Conservation (phyloP, 805 yeast genomes). For the Pichia heedii region DNA sequence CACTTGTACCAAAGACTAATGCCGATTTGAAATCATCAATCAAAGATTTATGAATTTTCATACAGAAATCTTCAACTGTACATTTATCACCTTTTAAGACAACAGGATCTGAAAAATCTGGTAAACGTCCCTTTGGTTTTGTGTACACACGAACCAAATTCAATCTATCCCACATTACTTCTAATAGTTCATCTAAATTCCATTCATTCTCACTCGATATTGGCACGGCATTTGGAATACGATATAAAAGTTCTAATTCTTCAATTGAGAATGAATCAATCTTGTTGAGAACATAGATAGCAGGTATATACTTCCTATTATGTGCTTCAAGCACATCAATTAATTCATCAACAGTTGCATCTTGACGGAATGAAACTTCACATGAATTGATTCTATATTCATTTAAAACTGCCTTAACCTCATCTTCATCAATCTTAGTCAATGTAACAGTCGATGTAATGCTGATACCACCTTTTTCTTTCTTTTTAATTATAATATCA, state of each 20-base stretch:
- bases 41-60: constrained; percentile 87
- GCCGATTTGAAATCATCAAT: constrained; percentile 93
- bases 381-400: constrained; percentile 95
- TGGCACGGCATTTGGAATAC: constrained; percentile 96
- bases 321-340: constrained; percentile 90
- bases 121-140: constrained; percentile 88
- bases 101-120: constrained; percentile 93
- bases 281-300: constrained; percentile 88
- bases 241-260: constrained; percentile 80
- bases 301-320: constrained; percentile 90
- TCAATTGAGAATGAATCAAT: constrained; percentile 92
- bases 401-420: constrained; percentile 89
- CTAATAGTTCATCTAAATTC: constrained; percentile 92
- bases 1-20: constrained; percentile 86
- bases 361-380: constrained; percentile 93
- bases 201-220: constrained; percentile 93
- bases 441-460: constrained; percentile 90
- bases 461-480: constrained; percentile 92
- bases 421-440: constrained; percentile 86
- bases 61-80: constrained; percentile 92
- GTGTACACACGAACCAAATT: constrained; percentile 93
- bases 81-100: constrained; percentile 77
- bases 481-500: constrained; percentile 81
- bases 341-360: constrained; percentile 94
- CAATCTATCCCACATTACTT: constrained; percentile 90